These are phyloP conservation scores for Bimuria novae-zelandiae DNA, from an alignment of 2,329 filamentous ascomycete genomes.

Conservation along the genomic window DNA sequence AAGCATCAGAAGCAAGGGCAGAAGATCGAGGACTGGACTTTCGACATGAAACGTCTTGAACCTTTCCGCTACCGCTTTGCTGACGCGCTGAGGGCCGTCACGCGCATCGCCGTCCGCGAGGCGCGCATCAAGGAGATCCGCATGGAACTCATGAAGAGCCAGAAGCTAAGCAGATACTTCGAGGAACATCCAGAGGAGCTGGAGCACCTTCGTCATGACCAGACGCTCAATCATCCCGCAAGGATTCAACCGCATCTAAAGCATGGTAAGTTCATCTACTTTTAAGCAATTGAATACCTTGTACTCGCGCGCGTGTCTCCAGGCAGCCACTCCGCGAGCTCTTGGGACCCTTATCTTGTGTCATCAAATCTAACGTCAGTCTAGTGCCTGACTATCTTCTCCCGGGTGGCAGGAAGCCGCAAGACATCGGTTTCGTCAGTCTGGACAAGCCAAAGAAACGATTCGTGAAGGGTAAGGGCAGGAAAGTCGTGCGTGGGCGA, in stretches of 20 bases:
- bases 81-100: slow-evolving; percentile 88
- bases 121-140: slow-evolving; percentile 85
- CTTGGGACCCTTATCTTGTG: no score
- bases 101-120: slow-evolving; percentile 85
- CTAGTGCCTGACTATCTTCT: slow-evolving; percentile 86
- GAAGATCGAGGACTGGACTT: slow-evolving; percentile 86
- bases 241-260: slow-evolving; percentile 87
- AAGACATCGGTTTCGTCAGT: slow-evolving; percentile 77
- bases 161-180: slow-evolving; percentile 85
- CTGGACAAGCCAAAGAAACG: slow-evolving; percentile 52
- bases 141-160: slow-evolving; percentile 87
- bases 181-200: slow-evolving; percentile 95
- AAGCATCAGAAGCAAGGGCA: slow-evolving; percentile 81
- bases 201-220: slow-evolving; percentile 85
- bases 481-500: slow-evolving; percentile 55
- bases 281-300: no score
- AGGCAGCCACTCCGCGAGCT: no score
- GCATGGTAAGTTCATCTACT: slow-evolving; percentile 15
- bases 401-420: slow-evolving; percentile 71
- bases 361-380: not conserved
- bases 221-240: slow-evolving; percentile 76
- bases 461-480: slow-evolving; percentile 55
- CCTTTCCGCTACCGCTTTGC: slow-evolving; percentile 88
- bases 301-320: no score
- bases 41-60: slow-evolving; percentile 92